Conservation (phyloP, 208 protist species). For the Crithidia thermophila region DNA sequence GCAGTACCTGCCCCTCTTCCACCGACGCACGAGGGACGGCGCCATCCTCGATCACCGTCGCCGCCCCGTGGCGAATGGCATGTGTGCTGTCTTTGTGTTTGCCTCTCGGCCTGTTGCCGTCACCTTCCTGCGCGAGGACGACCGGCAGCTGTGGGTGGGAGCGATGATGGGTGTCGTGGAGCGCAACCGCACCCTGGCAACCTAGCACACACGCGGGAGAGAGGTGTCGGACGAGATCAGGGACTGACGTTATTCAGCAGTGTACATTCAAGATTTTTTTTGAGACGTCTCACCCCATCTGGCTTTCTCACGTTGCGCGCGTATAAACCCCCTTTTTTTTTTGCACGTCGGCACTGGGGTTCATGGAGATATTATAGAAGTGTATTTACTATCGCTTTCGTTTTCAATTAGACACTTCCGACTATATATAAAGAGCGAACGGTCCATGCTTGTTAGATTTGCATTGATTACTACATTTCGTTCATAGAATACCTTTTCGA, state of each 20-base stretch:
- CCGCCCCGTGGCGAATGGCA: slow-evolving; percentile 32
- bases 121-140: slow-evolving; percentile 60
- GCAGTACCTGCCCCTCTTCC: slow-evolving; percentile 22
- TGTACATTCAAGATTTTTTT: neutral
- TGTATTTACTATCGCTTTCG: too few relatives aligned
- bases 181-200: slow-evolving; percentile 44
- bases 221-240: too few relatives aligned
- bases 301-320: too few relatives aligned
- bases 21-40: neutral
- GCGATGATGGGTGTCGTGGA: slow-evolving; percentile 77
- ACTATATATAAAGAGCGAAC: too few relatives aligned
- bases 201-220: slow-evolving; percentile 9
- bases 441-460: too few relatives aligned
- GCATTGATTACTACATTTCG: too few relatives aligned
- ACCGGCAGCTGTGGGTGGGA: slow-evolving; percentile 66
- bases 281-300: too few relatives aligned
- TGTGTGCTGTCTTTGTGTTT: slow-evolving; percentile 71
- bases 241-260: neutral
- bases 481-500: too few relatives aligned
- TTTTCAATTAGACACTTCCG: too few relatives aligned
- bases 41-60: slow-evolving; percentile 46
- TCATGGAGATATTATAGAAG: too few relatives aligned
- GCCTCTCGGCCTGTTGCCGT: slow-evolving; percentile 47
- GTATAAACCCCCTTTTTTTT: too few relatives aligned
- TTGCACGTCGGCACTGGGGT: too few relatives aligned